Evolutionary conservation across 495 filamentous ascomycete genomes (phyloP), one percentile per base, ranked within the genome.

Genomic region (Xylaria acuta): DNA sequence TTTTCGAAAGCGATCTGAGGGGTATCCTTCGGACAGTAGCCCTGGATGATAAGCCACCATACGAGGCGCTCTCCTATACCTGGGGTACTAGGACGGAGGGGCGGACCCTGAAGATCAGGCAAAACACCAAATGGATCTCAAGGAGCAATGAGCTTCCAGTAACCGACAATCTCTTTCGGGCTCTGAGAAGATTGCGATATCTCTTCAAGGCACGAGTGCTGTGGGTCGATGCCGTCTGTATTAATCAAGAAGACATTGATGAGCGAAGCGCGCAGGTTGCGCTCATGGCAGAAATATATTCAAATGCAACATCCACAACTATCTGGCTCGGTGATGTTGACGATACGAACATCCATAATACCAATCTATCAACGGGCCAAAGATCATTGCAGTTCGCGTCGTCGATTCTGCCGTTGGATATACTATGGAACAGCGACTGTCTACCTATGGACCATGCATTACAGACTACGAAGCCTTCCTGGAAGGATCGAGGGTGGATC

Each of bases 181-280:
- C 68, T 8, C 20, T 70, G 30, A 34, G 18, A 22, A 41, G 60
- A 49, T 49, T 70, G 7, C 68, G 68, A 11, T 18, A 38, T 18
- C 56, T n/a, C 30, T 51, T 43, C 5, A 49, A 56, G 18, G 3
- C 34, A 27, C 25, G 41, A 41, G 20, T 49, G 0, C 25, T 75
- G 2, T 72, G 70, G 59, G 59, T 62, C 59, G 59, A 62, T 11
- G 59, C 59, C 2, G 36, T 62, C 9, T 62, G 59, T 27, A 75
- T 75, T 60, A 75, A 75, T 62, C 73, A 75, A 64, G 43, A 34
- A 1, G 41, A 75, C 45, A 41, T 63, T 11, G 43, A 51, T n/a
- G 73, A 75, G 51, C 70, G 70, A 41, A 72, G 65, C 49, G 53
- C 62, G 30, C 73, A 75, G 43, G 63, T 75, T 18, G 9, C 43